Conservation (phyloP, 2,329 filamentous ascomycete genomes). For the Ambrosiella xylebori region DNA sequence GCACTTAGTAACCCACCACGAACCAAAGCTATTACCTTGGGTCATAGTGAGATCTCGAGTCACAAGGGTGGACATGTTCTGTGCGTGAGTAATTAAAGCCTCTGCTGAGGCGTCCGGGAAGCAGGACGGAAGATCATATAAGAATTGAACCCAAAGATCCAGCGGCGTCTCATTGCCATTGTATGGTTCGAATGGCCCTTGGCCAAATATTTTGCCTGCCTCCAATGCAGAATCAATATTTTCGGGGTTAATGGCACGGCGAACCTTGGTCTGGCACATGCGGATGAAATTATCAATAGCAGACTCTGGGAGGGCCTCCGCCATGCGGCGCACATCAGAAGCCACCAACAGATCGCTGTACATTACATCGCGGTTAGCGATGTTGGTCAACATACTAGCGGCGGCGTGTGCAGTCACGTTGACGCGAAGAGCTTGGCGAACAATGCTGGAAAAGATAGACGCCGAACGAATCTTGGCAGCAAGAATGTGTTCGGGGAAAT, state of each 20-base stretch:
- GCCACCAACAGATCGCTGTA: conserved; percentile 73
- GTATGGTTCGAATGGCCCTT: conserved; percentile 19
- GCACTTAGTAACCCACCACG: conserved; percentile 90
- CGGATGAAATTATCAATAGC: conserved; percentile 51
- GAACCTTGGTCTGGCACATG: conserved; percentile 47
- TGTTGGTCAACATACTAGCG: conserved; percentile 77
- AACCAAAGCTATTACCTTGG: conserved; percentile 66
- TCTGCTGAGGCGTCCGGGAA: conserved; percentile 59
- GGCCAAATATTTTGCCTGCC: conserved; percentile 41
- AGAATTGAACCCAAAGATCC: conserved; percentile 61
- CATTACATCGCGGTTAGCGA: conserved; percentile 86
- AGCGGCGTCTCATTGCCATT: conserved; percentile 37
- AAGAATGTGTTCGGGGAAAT: conserved; percentile 70
- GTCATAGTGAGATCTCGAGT: conserved; percentile 68
- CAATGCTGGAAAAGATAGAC: conserved; percentile 67
- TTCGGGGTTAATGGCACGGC: conserved; percentile 51
- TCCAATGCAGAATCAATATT: conserved; percentile 49
- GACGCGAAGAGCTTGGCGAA: conserved; percentile 76
- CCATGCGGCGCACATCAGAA: conserved; percentile 44
- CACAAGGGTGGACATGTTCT: conserved; percentile 57
- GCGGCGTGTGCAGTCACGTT: conserved; percentile 89
- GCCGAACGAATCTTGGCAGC: conserved; percentile 78
- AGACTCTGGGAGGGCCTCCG: conserved; percentile 42
- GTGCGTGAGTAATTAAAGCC: conserved; percentile 60
- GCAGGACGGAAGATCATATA: conserved; percentile 47